Conservation (phyloP, 2,329 filamentous ascomycete species). For the Fusarium sp. region DNA sequence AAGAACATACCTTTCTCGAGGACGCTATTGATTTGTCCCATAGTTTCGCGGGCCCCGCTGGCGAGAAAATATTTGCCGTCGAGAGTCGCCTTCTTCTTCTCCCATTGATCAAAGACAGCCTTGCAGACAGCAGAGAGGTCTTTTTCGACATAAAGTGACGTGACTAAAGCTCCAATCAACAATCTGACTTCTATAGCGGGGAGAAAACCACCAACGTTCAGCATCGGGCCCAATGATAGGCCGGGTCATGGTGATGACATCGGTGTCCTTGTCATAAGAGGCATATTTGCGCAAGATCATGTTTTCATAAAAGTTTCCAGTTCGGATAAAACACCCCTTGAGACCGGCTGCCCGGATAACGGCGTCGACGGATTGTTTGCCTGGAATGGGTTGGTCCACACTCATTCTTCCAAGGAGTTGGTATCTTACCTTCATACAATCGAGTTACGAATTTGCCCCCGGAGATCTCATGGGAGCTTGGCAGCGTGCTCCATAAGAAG, state of each 20-base stretch:
- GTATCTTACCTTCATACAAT: slow-evolving; percentile 17
- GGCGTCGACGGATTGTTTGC: slow-evolving; percentile 24
- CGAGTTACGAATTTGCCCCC: slow-evolving; percentile 27
- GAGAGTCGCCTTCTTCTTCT: slow-evolving; percentile 8
- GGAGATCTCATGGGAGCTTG: slow-evolving; percentile 25
- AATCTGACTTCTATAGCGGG: background rate
- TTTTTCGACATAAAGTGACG: slow-evolving; percentile 28
- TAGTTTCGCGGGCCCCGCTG: slow-evolving; percentile 25
- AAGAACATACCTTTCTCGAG: slow-evolving; percentile 11
- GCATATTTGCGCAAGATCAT: slow-evolving; percentile 31
- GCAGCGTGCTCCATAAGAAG: slow-evolving; percentile 27
- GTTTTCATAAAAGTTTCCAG: slow-evolving; percentile 30
- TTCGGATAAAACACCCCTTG: slow-evolving; percentile 20
- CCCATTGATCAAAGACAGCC: slow-evolving; percentile 27
- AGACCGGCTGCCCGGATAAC: slow-evolving; percentile 27
- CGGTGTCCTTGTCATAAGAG: slow-evolving; percentile 11
- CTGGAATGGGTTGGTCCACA: background rate
- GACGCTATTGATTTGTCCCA: slow-evolving; percentile 20
- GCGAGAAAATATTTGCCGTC: slow-evolving; percentile 25
- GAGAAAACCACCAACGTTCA: background rate
- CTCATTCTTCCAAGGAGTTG: rapidly evolving
- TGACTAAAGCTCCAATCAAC: slow-evolving; percentile 5
- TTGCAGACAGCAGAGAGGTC: slow-evolving; percentile 18
- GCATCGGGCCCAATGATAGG: slow-evolving; percentile 28
- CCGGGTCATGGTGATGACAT: slow-evolving; percentile 27